Base-by-base conservation (phyloP, 768 basidiomycete species). In the Mycena galericulata region DNA sequence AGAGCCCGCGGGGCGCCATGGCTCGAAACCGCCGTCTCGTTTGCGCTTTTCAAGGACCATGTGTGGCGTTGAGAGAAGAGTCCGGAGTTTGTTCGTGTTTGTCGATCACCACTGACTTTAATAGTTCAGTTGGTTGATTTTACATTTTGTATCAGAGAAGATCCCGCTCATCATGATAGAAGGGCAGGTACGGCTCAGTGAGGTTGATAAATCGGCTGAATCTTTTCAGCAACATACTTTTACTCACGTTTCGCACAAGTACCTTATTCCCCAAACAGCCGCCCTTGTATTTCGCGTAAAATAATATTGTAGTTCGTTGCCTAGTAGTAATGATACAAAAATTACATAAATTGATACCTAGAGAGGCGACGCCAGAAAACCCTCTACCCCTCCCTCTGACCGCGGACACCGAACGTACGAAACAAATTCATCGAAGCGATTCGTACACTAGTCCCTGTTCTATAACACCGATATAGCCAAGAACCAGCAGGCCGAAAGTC, bases 41-140 rank as follows among this genome's bases (percentile, higher is more conserved):
- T 78, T 76, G 29, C 79, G 76, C 57, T 80, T 79, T 49, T 60
- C 47, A 18, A 70, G 67, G 38, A 72, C 67, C 75, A 75, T 76
- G 49, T 29, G 34, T 29, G 17, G n/a, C 22, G 20, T 10, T 29
- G 5, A 27, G 17, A 41, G 43, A 32, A 62, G 38, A 34, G 22
- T 3, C 15, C 34, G 47, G 32, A 36, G 54, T 29, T 36, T 46
- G 34, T 4, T 18, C 4, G 4, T 27, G 45, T 4, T 64, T 36
- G 27, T 2, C 30, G 26, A 63, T 55, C 41, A n/a, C 43, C 18
- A 20, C 20, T 47, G 8, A 50, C n/a, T n/a, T n/a, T n/a, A n/a
- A n/a, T n/a, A n/a, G n/a, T n/a, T n/a, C n/a, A n/a, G n/a, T n/a
- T n/a, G n/a, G n/a, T n/a, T n/a, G n/a, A n/a, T n/a, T n/a, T n/a